phyloP scores from a whole-genome alignment of 176 grass and related monocot genomes.

The Oryza punctata region DNA sequence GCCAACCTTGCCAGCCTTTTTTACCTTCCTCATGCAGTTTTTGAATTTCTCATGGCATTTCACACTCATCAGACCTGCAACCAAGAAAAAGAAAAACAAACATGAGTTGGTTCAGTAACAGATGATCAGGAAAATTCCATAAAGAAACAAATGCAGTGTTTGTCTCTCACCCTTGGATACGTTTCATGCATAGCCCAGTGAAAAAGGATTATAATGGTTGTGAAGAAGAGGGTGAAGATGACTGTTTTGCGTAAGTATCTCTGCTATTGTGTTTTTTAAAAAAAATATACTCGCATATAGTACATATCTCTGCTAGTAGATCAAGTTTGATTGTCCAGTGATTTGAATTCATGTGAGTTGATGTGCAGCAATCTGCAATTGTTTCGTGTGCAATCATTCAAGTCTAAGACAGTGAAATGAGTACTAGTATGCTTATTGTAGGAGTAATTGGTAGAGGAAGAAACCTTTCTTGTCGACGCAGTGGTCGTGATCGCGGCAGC shows the following conservation, averaged over 20 bases:
- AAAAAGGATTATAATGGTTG: background rate
- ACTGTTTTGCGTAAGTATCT: background rate
- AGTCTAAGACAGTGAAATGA: background rate
- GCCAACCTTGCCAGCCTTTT: constrained; percentile 63
- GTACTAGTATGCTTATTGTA: too few species aligned
- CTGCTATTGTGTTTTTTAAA: too few species aligned
- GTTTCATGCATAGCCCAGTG: background rate
- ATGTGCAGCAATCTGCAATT: background rate
- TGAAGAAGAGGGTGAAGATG: background rate
- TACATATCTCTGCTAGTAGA: background rate
- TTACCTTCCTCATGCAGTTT: constrained; percentile 81
- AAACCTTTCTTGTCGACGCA: constrained; percentile 92
- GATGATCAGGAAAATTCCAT: background rate
- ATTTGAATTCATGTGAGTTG: background rate
- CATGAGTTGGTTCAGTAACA: background rate
- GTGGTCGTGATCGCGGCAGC: constrained; percentile 80
- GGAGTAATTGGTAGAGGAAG: background rate
- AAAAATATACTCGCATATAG: too few species aligned
- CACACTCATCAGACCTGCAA: constrained; percentile 66
- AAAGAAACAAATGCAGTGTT: background rate
- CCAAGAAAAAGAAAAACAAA: background rate
- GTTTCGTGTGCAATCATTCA: background rate
- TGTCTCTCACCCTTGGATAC: background rate
- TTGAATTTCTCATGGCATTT: constrained; percentile 88
- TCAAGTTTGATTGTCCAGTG: background rate